Base-by-base conservation (phyloP, 441 rosid genomes). In the Aquilaria agallochum region DNA sequence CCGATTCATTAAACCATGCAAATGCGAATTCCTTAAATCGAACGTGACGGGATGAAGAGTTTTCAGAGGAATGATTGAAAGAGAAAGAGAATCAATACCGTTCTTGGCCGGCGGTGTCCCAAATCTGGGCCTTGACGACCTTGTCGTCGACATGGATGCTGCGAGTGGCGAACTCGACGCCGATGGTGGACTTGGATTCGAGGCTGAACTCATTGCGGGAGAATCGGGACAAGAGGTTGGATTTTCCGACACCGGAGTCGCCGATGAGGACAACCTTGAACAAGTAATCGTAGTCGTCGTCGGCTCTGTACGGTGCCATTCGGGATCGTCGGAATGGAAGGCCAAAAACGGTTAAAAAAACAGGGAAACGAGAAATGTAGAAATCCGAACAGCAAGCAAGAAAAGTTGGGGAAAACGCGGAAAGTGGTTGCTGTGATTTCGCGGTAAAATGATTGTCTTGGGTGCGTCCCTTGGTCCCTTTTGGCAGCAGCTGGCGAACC, bases 41-140 rank as follows among this genome's bases (percentile, higher is more conserved):
- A 20, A 20, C 27, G 27, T 20, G 27, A 20, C 27, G 27, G 27
- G 27, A 20, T 20, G 27, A 20, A 20, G 27, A 20, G 27, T 20
- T 20, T 20, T 20, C 27, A 20, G 27, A 20, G 27, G 27, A 20
- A 20, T 20, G 27, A 20, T 20, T 20, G 47, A 6, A 33, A 48
- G 11, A 33, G 5, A 60, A 63, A 46, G 0, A 40, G 33, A 45
- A 30, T 2, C 2, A 48, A 50, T 63, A 90, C 97, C 97, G 84
- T 78, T 90, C 97, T 72, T 90, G 97, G 59, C 97, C 97, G 3
- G 97, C 97, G 0, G 95, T 88, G 71, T 90, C 97, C 92, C 97
- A 90, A 82, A 90, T 88, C 87, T 90, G 97, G 31, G 97, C 95
- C 74, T 90, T 90, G 69, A 90, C 83, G 71, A 87, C 80, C 73